These are phyloP conservation scores for Neonectria coccinea DNA, from an alignment of 2,329 filamentous ascomycete genomes.

Conservation along the genomic window DNA sequence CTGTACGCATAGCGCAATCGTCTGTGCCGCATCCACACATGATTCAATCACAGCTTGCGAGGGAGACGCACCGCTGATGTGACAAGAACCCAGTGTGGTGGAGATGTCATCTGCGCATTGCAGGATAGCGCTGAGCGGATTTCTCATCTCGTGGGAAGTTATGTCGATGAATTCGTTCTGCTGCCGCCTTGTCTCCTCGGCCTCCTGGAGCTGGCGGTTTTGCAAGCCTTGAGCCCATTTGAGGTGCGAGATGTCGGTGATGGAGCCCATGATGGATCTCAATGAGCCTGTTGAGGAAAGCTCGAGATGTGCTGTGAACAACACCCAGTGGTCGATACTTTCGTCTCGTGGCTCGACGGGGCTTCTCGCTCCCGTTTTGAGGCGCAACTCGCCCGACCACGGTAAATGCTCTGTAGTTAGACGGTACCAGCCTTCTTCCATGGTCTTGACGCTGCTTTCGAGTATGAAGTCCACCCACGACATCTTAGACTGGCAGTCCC, in stretches of 20 bases:
- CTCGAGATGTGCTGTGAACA: conserved; percentile 53
- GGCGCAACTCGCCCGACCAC: conserved; percentile 56
- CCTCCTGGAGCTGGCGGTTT: conserved; percentile 50
- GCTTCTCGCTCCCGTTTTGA: conserved; percentile 47
- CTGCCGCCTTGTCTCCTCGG: conserved; percentile 56
- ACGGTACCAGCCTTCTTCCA: conserved; percentile 54
- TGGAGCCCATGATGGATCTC: conserved; percentile 54
- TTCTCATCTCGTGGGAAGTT: conserved; percentile 76
- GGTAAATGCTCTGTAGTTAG: conserved; percentile 50
- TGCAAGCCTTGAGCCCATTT: conserved; percentile 57
- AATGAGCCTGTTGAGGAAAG: conserved; percentile 49
- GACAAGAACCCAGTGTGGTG: conserved; percentile 50
- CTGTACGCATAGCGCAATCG: conserved; percentile 79
- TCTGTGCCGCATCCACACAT: conserved; percentile 78
- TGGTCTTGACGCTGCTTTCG: conserved; percentile 48
- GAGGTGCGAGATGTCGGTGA: conserved; percentile 58
- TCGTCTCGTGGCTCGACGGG: conserved; percentile 44
- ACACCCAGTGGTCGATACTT: conserved; percentile 58
- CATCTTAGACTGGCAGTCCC: conserved; percentile 54
- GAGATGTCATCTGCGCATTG: conserved; percentile 78
- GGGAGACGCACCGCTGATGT: neutral
- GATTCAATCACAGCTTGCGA: conserved; percentile 60
- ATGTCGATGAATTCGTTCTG: conserved; percentile 80
- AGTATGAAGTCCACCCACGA: conserved; percentile 56
- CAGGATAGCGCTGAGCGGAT: conserved; percentile 76